A percentile compares a stretch with the other conserved stretches of the same genome.
Conservation (phyloP, 306 rosid species). For the Ceratonia siliqua region DNA sequence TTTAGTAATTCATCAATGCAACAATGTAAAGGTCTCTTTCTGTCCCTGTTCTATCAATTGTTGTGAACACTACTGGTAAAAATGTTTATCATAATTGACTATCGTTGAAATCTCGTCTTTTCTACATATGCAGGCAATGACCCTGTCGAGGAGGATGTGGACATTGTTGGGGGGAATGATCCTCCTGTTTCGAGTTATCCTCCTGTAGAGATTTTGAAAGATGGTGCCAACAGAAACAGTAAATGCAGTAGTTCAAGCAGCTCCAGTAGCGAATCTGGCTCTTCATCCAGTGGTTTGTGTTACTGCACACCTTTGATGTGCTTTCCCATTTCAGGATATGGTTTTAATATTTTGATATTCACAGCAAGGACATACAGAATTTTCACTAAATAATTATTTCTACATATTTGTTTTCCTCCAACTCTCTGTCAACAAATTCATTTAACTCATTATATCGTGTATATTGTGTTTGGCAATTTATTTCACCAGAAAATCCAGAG, state of each 20-base stretch:
- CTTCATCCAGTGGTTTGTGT: constrained; percentile 92
- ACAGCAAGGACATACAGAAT: not conserved
- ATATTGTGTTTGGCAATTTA: not conserved
- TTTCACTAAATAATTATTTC: not conserved
- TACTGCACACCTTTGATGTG: constrained; percentile 30
- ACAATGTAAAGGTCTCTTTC: constrained; percentile 63
- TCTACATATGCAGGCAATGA: constrained; percentile 62
- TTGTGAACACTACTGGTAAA: not conserved
- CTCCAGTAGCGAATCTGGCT: constrained; percentile 87
- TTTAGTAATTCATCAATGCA: constrained; percentile 76
- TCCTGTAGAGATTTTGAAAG: constrained; percentile 81
- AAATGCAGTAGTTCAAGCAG: constrained; percentile 76
- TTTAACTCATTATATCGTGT: not conserved
- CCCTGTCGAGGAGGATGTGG: constrained; percentile 83
- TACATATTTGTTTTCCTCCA: not conserved
- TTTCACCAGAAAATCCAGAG: not conserved
- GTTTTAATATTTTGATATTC: constrained; percentile 21
- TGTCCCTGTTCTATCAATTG: not conserved
- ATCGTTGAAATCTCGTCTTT: constrained; percentile 4
- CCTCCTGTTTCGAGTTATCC: constrained; percentile 79
- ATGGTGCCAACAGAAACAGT: constrained; percentile 58
- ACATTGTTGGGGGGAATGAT: constrained; percentile 87
- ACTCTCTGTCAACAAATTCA: not conserved
- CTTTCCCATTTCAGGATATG: constrained; percentile 24
- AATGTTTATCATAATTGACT: not conserved